phyloP scores from a whole-genome alignment of 2,329 filamentous ascomycete species.

The Pyrenophora tritici-repentis region DNA sequence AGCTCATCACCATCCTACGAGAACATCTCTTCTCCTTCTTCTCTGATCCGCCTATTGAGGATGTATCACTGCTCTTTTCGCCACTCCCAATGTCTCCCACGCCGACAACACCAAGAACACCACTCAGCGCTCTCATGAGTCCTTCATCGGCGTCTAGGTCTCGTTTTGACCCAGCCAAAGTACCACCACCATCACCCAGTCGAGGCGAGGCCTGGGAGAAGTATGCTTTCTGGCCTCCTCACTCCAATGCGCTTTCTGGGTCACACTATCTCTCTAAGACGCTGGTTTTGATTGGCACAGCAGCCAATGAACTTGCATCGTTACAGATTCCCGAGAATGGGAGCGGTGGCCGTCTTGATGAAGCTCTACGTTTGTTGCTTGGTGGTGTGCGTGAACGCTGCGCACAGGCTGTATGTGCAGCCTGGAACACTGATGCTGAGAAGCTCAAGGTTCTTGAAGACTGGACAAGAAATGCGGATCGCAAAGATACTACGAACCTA shows the following conservation, averaged over 20 bases:
- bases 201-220: slow-evolving; percentile 89
- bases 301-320: slow-evolving; percentile 81
- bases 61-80: slow-evolving; percentile 85
- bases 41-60: slow-evolving; percentile 83
- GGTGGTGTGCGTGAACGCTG: slow-evolving; percentile 81
- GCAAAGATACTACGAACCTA: slow-evolving; percentile 88
- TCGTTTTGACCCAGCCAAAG: slow-evolving; percentile 76
- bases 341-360: slow-evolving; percentile 58
- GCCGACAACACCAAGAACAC: slow-evolving; percentile 64
- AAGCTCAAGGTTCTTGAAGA: slow-evolving; percentile 91
- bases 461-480: slow-evolving; percentile 83
- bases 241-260: slow-evolving; percentile 89
- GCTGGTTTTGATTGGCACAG: slow-evolving; percentile 80
- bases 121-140: slow-evolving; percentile 59
- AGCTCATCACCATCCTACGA: slow-evolving; percentile 82
- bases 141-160: slow-evolving; percentile 72
- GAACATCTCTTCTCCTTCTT: slow-evolving; percentile 84
- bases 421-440: slow-evolving; percentile 93
- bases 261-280: slow-evolving; percentile 87
- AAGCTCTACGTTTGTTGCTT: slow-evolving; percentile 76
- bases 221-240: slow-evolving; percentile 94
- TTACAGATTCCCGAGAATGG: slow-evolving; percentile 68
- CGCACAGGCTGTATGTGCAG: slow-evolving; percentile 80
- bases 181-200: slow-evolving; percentile 73
- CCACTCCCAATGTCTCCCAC: slow-evolving; percentile 73